Evolutionary conservation across 2,329 filamentous ascomycete species (phyloP), one percentile per base, ranked within the genome.

Genomic region (Ophiognomonia clavigignenti-juglandacearum): DNA sequence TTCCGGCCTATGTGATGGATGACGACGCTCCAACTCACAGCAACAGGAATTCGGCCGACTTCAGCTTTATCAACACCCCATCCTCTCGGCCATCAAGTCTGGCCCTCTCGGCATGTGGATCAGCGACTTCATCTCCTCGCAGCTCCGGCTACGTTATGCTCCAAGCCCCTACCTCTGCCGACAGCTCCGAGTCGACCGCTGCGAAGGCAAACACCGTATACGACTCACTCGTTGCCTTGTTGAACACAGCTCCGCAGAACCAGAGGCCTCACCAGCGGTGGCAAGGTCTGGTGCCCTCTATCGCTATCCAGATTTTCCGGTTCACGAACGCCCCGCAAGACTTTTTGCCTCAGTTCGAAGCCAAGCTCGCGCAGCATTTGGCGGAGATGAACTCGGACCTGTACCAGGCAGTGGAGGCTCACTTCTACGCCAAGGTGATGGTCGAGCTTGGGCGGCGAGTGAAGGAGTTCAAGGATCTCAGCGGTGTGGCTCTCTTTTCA

Each of bases 261-360:
- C 61, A 65, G 11, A 66, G 65, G 18, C 67, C 72, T 19, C 58
- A 65, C 8, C 65, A 71, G 36, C 70, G 74, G 44, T 82, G 78
- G 78, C 68, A 72, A 52, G 65, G 66, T 4, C 71, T 81, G 51
- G 72, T 72, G 3, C 70, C 75, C 3, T 69, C 74, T 2, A 67
- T 81, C 57, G 77, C 77, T 1, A 64, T 81, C 10, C 74, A 82
- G 61, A 78, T 82, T 20, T 75, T 79, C 63, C 75, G 78, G n/a
- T 74, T 68, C 55, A 74, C 73, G 41, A 70, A 75, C 40, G 73
- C 73, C 1, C 74, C 76, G 1, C 62, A 65, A 26, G 68, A 73
- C 19, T 68, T 72, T 53, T 66, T 80, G 10, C 57, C 67, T 1
- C 63, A 64, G 1, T 71, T 80, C 27, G 77, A 80, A 55, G 63